Percentiles rank a stretch among this genome's conserved stretches.
These are phyloP conservation scores for Aspergillus aculeatinus DNA, from an alignment of 2,329 filamentous ascomycete genomes.

Conservation along the genomic window DNA sequence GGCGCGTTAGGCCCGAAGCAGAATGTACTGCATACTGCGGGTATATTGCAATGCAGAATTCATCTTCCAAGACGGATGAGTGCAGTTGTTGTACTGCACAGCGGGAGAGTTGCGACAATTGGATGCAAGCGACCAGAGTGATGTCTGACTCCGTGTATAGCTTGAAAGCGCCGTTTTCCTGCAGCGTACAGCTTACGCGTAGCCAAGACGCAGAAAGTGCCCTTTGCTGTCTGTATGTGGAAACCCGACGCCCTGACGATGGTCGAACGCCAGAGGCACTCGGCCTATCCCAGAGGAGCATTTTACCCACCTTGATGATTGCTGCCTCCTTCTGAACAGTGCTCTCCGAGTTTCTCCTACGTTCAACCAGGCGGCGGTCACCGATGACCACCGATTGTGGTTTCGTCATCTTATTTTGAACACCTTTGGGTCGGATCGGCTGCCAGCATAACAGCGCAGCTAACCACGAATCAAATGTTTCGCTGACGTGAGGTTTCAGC, in stretches of 20 bases:
- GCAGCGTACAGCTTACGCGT: constrained; percentile 84
- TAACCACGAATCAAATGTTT: constrained; percentile 54
- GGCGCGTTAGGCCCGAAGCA: constrained; percentile 74
- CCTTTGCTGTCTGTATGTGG: constrained; percentile 57
- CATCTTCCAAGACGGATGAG: constrained; percentile 83
- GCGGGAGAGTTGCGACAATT: constrained; percentile 82
- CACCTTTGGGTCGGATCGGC: constrained; percentile 50
- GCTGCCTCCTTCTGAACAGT: constrained; percentile 66
- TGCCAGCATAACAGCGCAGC: constrained; percentile 54
- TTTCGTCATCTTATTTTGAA: constrained; percentile 52
- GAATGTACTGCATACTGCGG: constrained; percentile 81
- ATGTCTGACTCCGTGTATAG: constrained; percentile 84
- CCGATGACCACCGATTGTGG: constrained; percentile 47
- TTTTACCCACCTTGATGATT: constrained; percentile 93
- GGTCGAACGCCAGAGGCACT: constrained; percentile 40
- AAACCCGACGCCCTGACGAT: constrained; percentile 45
- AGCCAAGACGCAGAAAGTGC: constrained; percentile 70
- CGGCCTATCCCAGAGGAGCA: constrained; percentile 87
- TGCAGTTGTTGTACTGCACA: constrained; percentile 90
- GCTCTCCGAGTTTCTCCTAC: constrained; percentile 47
- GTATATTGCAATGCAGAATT: constrained; percentile 93
- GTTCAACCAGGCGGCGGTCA: constrained; percentile 44
- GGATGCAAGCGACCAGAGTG: constrained; percentile 75
- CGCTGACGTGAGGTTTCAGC: constrained; percentile 49
- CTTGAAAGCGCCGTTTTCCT: constrained; percentile 93